Evolutionary conservation across 805 yeast species (phyloP).

Genomic region (Monosporozyma yasuniensis): DNA sequence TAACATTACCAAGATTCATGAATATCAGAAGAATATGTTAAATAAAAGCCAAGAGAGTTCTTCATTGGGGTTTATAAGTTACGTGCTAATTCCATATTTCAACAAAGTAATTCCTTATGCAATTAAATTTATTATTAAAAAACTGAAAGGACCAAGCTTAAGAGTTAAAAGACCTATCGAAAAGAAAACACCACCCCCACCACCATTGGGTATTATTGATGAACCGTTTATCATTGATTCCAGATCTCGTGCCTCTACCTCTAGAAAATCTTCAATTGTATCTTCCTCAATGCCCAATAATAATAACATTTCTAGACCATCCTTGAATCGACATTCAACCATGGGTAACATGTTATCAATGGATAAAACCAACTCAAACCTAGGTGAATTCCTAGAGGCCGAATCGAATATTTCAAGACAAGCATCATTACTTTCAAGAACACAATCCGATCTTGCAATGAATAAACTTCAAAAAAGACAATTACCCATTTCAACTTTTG

Average conservation of each 20-base stretch:
- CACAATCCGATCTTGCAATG: slow-evolving; percentile 24
- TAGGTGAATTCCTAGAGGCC: slow-evolving; percentile 20
- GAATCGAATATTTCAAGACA: slow-evolving; percentile 10
- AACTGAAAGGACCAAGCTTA: slow-evolving; percentile 41
- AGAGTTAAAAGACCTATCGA: slow-evolving; percentile 13
- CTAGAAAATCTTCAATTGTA: slow-evolving; percentile 7
- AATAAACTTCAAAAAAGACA: slow-evolving; percentile 26
- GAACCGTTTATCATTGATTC: not conserved
- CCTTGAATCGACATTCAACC: slow-evolving; percentile 1
- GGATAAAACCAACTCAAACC: slow-evolving; percentile 19
- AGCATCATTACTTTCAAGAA: slow-evolving; percentile 17
- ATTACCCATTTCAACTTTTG: slow-evolving; percentile 19
- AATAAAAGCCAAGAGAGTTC: slow-evolving; percentile 32
- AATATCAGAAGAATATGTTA: slow-evolving; percentile 18
- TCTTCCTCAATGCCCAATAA: not conserved
- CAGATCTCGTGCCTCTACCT: not conserved
- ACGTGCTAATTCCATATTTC: slow-evolving; percentile 46
- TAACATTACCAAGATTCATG: slow-evolving; percentile 9
- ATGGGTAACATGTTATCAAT: not conserved
- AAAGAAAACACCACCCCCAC: not conserved
- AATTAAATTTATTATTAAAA: slow-evolving; percentile 38
- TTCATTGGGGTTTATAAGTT: slow-evolving; percentile 40
- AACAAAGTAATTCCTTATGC: slow-evolving; percentile 40
- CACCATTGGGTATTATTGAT: not conserved
- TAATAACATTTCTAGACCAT: not conserved